Evolutionary conservation across 345 rosid species (phyloP).

Genomic region (Camelina laxa): DNA sequence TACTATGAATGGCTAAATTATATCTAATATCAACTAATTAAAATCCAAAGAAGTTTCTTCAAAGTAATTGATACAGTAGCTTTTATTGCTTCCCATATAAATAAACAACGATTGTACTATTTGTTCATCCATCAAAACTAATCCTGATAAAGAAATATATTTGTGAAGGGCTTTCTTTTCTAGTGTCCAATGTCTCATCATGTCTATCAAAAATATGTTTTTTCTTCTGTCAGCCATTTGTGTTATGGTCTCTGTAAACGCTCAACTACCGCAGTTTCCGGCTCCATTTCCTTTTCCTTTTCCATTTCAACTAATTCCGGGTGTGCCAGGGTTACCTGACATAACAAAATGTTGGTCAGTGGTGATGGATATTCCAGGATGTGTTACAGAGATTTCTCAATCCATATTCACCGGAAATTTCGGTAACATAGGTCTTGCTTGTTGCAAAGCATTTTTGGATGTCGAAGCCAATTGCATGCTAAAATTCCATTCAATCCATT

Average conservation of each 20-base stretch:
- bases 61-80: not conserved
- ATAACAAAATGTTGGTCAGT: not conserved
- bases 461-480: not conserved
- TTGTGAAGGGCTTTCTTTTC: not conserved
- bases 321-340: not conserved
- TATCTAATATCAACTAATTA: not conserved
- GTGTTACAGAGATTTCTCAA: conserved; percentile 18
- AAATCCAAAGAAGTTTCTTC: not conserved
- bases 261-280: conserved; percentile 8
- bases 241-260: not conserved
- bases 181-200: not conserved
- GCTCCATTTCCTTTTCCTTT: not conserved
- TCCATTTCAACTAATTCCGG: not conserved
- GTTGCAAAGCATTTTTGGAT: conserved; percentile 14
- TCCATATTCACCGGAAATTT: not conserved
- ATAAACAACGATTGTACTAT: conserved; percentile 1
- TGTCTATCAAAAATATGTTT: conserved; percentile 1
- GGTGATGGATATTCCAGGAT: not conserved
- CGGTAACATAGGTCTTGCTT: not conserved
- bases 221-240: not conserved
- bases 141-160: conserved; percentile 2
- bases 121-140: conserved; percentile 5
- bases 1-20: not conserved
- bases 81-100: conserved; percentile 8
- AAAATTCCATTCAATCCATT: not conserved